These are phyloP conservation scores for Penicillium ochrochloron DNA, from an alignment of 495 filamentous ascomycete genomes.

Conservation along the genomic window DNA sequence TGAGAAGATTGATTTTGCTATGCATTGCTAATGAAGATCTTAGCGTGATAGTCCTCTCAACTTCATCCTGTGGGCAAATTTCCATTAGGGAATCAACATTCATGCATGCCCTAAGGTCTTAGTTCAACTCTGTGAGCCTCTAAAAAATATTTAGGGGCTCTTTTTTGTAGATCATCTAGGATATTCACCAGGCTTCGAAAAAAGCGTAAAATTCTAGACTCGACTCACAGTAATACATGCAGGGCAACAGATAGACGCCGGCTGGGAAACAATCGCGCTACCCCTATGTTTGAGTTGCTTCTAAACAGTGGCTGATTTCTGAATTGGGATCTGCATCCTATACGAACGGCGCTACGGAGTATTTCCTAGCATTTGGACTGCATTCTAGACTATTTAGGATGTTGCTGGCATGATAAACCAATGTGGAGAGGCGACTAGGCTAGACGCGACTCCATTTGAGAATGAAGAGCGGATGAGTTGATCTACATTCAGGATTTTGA, in stretches of 20 bases:
- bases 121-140: not conserved
- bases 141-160: not conserved
- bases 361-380: not conserved
- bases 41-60: conserved; percentile 3
- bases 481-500: conserved; percentile 23
- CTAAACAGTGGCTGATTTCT: not conserved
- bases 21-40: not conserved
- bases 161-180: not conserved
- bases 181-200: not conserved
- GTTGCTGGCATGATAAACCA: not conserved
- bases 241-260: not conserved
- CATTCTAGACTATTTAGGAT: not conserved
- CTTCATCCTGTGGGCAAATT: not conserved
- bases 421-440: not conserved
- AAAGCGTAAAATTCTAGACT: not conserved
- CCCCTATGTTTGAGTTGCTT: not conserved
- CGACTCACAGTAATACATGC: not conserved
- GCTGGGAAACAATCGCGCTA: not conserved
- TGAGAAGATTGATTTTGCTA: not conserved
- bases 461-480: conserved; percentile 10
- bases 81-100: not conserved
- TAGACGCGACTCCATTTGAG: conserved; percentile 17
- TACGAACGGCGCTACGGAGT: conserved; percentile 7
- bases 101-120: not conserved
- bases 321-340: conserved; percentile 23